Conservation (phyloP, 768 basidiomycete genomes). For the Antrodiella citrinella region DNA sequence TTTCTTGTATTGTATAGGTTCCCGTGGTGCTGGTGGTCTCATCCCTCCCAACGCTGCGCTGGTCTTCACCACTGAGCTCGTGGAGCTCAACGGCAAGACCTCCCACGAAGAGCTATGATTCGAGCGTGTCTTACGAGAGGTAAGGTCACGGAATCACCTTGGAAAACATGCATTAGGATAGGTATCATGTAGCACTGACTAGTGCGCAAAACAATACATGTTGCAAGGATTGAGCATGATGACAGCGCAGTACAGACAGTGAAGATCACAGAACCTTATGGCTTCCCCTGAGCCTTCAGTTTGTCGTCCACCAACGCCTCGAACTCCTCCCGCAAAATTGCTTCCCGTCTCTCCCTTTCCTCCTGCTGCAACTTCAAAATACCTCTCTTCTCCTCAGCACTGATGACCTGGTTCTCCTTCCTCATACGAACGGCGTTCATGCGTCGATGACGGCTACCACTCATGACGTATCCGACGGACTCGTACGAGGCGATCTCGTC, state of each 20-base stretch:
- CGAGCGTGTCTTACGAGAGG: not conserved
- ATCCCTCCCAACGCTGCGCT: constrained; percentile 79
- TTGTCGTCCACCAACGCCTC: constrained; percentile 73
- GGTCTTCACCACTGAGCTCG: constrained; percentile 81
- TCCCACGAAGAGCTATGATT: constrained; percentile 48
- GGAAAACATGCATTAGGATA: too few relatives aligned
- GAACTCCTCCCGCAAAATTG: constrained; percentile 84
- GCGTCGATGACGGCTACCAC: constrained; percentile 84
- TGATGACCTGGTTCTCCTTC: constrained; percentile 99
- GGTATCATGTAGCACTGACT: too few relatives aligned
- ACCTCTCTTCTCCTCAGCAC: constrained; percentile 95
- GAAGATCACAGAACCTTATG: too few relatives aligned
- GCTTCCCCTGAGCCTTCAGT: constrained; percentile 36
- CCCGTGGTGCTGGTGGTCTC: constrained; percentile 62
- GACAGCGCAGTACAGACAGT: too few relatives aligned
- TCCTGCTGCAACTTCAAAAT: constrained; percentile 93
- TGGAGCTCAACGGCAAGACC: constrained; percentile 43
- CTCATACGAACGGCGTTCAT: constrained; percentile 99
- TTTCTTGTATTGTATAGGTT: constrained; percentile 34
- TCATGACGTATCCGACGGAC: constrained; percentile 94
- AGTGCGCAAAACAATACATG: too few relatives aligned
- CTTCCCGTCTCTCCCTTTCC: constrained; percentile 87
- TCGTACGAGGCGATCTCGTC: constrained; percentile 86
- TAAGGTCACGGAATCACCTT: not conserved
- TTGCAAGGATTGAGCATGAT: too few relatives aligned